Percentiles rank a stretch among this genome's conserved stretches.
Evolutionary conservation across 768 basidiomycete genomes (phyloP).

Genomic region (Tricholoma bakamatsutake): DNA sequence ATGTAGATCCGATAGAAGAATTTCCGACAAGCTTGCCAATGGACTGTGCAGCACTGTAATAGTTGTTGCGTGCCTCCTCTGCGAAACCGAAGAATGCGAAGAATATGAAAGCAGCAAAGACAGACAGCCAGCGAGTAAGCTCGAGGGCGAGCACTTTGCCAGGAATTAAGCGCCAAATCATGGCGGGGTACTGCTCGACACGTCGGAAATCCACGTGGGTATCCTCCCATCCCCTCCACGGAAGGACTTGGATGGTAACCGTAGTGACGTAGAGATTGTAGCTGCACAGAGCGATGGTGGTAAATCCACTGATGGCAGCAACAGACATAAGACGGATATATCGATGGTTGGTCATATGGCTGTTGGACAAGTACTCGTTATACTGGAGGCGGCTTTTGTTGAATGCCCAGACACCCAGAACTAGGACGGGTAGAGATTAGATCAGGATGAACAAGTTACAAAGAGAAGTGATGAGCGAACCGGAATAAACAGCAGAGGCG

Average conservation of each 20-base stretch:
- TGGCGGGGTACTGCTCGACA: slow-evolving; percentile 29
- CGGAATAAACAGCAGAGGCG: slow-evolving; percentile 32
- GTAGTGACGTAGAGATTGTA: slow-evolving; percentile 25
- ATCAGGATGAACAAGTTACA: not conserved
- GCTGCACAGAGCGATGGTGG: slow-evolving; percentile 32
- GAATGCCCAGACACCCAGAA: slow-evolving; percentile 31
- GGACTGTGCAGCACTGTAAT: slow-evolving; percentile 26
- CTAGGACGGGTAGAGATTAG: not conserved
- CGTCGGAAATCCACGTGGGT: slow-evolving; percentile 46
- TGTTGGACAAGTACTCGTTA: slow-evolving; percentile 27
- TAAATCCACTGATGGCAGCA: slow-evolving; percentile 33
- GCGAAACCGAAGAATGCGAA: slow-evolving; percentile 54
- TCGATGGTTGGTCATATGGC: slow-evolving; percentile 32
- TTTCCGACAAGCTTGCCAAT: slow-evolving; percentile 25
- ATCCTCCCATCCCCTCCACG: slow-evolving; percentile 45
- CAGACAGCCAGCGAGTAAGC: slow-evolving; percentile 32
- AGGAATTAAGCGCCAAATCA: slow-evolving; percentile 28
- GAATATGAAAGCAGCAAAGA: slow-evolving; percentile 40
- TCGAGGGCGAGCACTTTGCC: slow-evolving; percentile 19
- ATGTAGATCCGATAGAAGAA: slow-evolving; percentile 10
- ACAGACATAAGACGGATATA: slow-evolving; percentile 36
- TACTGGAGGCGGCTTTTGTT: slow-evolving; percentile 32
- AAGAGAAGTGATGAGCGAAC: slow-evolving; percentile 19
- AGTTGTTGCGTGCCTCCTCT: slow-evolving; percentile 43
- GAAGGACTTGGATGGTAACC: slow-evolving; percentile 14